A percentile compares a stretch with the other conserved stretches of the same genome.
These are phyloP conservation scores for Euphorbia schlechtendalii DNA, from an alignment of 441 rosid genomes.

Conservation along the genomic window DNA sequence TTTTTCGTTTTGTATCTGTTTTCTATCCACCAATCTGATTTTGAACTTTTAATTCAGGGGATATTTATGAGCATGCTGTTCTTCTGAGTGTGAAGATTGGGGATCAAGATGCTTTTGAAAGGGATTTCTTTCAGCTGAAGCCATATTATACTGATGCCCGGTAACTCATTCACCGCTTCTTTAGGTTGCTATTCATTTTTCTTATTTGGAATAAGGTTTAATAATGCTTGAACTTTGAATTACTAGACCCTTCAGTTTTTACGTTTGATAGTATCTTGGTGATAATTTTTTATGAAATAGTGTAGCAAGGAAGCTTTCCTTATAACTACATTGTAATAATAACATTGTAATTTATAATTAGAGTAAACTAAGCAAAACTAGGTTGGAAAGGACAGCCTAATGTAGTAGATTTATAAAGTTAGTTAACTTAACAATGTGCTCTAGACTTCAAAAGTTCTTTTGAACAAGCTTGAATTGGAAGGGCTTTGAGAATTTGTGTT, in stretches of 20 bases:
- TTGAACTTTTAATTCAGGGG: slow-evolving; percentile 42
- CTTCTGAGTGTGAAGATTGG: slow-evolving; percentile 79
- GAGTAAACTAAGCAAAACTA: too few relatives aligned
- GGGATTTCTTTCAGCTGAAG: slow-evolving; percentile 93
- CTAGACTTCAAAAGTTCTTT: neutral
- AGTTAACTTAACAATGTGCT: neutral
- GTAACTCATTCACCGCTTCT: slow-evolving; percentile 25
- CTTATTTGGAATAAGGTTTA: neutral
- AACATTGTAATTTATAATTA: too few relatives aligned
- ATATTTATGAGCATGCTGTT: slow-evolving; percentile 85
- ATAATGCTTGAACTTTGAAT: neutral
- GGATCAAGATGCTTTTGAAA: slow-evolving; percentile 94
- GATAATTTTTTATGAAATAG: neutral
- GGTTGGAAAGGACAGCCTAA: too few relatives aligned
- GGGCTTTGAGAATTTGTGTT: neutral
- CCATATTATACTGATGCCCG: slow-evolving; percentile 89
- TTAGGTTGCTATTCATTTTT: neutral
- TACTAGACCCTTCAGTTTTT: neutral
- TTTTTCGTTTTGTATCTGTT: neutral
- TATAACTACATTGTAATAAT: neutral
- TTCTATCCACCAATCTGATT: neutral
- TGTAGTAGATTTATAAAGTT: neutral
- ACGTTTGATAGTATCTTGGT: neutral
- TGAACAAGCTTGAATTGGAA: neutral
- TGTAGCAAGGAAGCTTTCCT: neutral